Evolutionary conservation across 257 asterid genomes (phyloP), one percentile per base, ranked within the genome.

Genomic region (Solanum bulbocastanum): DNA sequence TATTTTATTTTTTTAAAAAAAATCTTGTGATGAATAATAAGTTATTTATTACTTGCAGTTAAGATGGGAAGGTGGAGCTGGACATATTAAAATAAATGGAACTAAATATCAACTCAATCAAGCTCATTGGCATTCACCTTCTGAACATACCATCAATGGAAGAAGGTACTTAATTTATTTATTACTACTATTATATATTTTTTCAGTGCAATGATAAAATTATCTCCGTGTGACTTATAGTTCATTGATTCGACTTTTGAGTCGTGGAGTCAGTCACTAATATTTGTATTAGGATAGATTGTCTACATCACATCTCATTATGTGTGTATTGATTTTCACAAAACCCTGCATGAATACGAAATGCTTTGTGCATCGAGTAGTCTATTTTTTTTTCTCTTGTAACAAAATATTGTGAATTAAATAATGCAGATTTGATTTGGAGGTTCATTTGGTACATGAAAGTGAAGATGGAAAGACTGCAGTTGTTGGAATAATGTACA

Each of bases 121-220:
- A 82, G 85, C 78, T 81, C 99, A 96, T 65, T 96, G 99, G 98
- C 98, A 95, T 88, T 90, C 98, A 5, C 98, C 98, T 82, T 94
- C 98, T 12, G 98, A 96, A 66, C 99, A 95, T 91, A 90, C 95
- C 25, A 81, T 94, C 58, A 88, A 95, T 62, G 98, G 98, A 12
- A 92, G 81, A 87, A 94, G 94, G 98, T 95, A 27, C 13, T 40
- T 65, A 13, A 2, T n/a, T 87, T 10, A 13, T 74, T 65, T 78
- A 23, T 60, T 35, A 14, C 9, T 7, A 36, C 40, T 40, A 69
- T 30, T 14, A 56, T 68, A 68, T 68, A 30, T 1, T 13, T 14
- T 68, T 68, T 68, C 8, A 0, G 3, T 14, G 2, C 0, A 27
- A 27, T 2, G 5, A 3, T 30, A 30, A 30, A 68, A 4, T 68